These are phyloP conservation scores for Sechiopsis laciniata DNA, from an alignment of 306 rosid genomes.

Conservation along the genomic window DNA sequence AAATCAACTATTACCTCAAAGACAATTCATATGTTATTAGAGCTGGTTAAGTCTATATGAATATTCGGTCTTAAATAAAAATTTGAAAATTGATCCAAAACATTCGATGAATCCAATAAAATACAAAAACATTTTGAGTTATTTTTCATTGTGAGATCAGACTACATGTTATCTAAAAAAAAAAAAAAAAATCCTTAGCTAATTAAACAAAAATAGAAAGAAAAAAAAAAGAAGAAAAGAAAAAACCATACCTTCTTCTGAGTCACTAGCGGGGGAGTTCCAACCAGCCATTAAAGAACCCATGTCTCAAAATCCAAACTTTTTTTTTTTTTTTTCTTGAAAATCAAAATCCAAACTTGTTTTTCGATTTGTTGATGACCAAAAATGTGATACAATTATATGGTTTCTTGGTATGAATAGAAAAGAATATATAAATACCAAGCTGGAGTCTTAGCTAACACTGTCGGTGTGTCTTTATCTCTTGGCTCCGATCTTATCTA, in stretches of 20 bases:
- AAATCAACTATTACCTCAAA: no score
- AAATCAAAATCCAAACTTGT: background rate
- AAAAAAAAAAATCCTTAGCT: background rate
- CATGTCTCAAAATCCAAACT: slow-evolving; percentile 32
- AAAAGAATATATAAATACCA: background rate
- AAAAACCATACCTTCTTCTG: slow-evolving; percentile 46
- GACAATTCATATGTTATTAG: no score
- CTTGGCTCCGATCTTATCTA: slow-evolving; percentile 13
- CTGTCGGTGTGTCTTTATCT: background rate
- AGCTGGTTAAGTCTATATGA: no score
- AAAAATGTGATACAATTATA: no score
- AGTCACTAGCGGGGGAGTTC: slow-evolving; percentile 36
- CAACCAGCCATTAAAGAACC: slow-evolving; percentile 91
- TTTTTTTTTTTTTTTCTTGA: no score
- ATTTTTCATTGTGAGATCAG: no score
- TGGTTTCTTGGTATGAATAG: background rate
- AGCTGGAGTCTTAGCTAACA: background rate
- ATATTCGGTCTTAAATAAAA: background rate
- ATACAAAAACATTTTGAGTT: no score
- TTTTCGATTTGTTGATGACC: background rate
- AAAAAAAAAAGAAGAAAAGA: background rate
- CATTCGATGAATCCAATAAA: no score
- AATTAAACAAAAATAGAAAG: background rate
- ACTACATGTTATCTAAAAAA: no score
- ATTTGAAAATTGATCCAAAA: background rate